Percentiles rank a stretch among this genome's conserved stretches.
Evolutionary conservation across 352 stramenopile species (phyloP).

Genomic region (Phytophthora melonis): DNA sequence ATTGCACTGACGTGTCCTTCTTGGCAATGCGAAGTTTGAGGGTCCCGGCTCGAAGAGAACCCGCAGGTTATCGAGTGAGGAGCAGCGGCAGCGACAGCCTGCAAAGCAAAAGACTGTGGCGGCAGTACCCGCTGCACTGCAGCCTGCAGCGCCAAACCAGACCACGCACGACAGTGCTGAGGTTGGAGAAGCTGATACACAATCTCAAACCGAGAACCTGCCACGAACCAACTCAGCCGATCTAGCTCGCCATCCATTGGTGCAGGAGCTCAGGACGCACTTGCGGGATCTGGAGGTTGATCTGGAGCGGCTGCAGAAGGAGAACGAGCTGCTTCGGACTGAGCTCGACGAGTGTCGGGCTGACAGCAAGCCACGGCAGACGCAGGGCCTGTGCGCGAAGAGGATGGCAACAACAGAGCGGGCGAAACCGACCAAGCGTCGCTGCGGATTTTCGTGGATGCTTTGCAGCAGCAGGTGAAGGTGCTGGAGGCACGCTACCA

Average conservation of each 20-base stretch:
- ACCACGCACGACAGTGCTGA: not conserved
- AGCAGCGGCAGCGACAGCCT: not conserved
- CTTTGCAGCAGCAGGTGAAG: constrained; percentile 55
- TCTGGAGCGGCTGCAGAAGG: constrained; percentile 51
- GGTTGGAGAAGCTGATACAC: not conserved
- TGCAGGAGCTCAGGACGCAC: constrained; percentile 51
- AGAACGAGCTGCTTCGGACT: constrained; percentile 62
- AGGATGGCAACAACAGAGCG: not conserved
- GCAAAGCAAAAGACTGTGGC: not conserved
- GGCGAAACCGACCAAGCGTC: constrained; percentile 32
- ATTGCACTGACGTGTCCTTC: not conserved
- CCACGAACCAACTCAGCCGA: constrained; percentile 3
- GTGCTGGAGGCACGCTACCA: constrained; percentile 66
- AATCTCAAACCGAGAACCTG: not conserved
- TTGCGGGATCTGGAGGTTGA: constrained; percentile 57
- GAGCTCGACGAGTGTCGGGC: constrained; percentile 35
- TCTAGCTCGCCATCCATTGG: constrained; percentile 28
- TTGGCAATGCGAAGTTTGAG: constrained; percentile 21
- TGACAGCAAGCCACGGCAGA: not conserved
- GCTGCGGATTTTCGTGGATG: constrained; percentile 39
- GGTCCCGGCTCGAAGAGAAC: constrained; percentile 18
- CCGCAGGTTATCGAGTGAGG: not conserved
- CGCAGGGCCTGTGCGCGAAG: not conserved
- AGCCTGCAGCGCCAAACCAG: not conserved
- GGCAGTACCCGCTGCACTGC: not conserved